Percentiles rank a stretch among this genome's conserved stretches.
Conservation (phyloP, 257 asterid species). For the Perilla frutescens region DNA sequence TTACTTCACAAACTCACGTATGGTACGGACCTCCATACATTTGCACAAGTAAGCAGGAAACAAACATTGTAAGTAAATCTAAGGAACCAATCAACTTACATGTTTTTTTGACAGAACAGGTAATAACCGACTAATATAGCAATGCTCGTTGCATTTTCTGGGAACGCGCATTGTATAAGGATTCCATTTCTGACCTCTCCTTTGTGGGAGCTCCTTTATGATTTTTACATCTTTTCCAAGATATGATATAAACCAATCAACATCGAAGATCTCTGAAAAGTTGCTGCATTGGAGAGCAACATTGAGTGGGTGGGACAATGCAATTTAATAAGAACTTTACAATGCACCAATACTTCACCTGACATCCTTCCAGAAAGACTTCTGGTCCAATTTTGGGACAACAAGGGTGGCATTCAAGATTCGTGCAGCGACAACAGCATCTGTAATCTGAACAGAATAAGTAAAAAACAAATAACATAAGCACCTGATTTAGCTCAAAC, state of each 20-base stretch:
- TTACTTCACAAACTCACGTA: conserved; percentile 12
- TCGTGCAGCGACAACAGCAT: conserved; percentile 99
- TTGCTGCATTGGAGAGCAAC: conserved; percentile 69
- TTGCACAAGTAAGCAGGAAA: not conserved
- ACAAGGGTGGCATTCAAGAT: conserved; percentile 95
- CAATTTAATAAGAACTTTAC: conserved; percentile 11
- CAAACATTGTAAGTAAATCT: not conserved
- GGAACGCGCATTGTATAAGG: conserved; percentile 94
- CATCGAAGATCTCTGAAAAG: conserved; percentile 89
- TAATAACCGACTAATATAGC: conserved; percentile 73
- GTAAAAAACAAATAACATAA: conserved; percentile 28
- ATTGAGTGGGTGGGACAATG: conserved; percentile 30
- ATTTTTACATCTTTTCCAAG: conserved; percentile 78
- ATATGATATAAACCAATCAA: conserved; percentile 78
- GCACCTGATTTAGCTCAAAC: conserved; percentile 25
- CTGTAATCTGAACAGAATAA: conserved; percentile 70
- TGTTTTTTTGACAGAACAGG: conserved; percentile 84
- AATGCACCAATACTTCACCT: conserved; percentile 53
- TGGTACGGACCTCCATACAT: conserved; percentile 14
- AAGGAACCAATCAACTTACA: conserved; percentile 54
- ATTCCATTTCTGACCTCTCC: conserved; percentile 74
- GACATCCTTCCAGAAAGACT: conserved; percentile 97
- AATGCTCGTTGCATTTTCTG: conserved; percentile 85
- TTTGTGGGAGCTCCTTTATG: conserved; percentile 77
- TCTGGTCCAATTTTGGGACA: conserved; percentile 83